Evolutionary conservation across 1,284 basidiomycete genomes (phyloP), one percentile per base, ranked within the genome.

Genomic region (Irpex sp.): DNA sequence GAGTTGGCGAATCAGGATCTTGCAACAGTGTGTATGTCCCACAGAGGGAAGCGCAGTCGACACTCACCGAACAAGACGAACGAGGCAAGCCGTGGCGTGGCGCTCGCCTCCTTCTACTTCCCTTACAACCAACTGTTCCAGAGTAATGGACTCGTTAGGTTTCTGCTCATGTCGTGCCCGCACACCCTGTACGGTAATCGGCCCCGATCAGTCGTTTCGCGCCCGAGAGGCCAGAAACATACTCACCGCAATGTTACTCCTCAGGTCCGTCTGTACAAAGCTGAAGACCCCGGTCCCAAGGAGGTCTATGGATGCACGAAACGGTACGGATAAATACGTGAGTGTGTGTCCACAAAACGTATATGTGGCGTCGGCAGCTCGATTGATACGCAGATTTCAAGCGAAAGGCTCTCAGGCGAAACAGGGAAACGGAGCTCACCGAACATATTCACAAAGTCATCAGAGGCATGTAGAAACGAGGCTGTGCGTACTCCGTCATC

Each of bases 241-340:
- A 53, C 83, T 65, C 68, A 93, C 94, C 67, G 82, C 80, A 68
- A 99, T 93, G 78, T 98, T 98, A 61, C 86, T 89, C 69, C 87
- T 88, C 71, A 99, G 82, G 77, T 99, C 97, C 64, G 84, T 85
- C 78, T 98, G 94, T 0, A 98, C 93, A 68, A 97, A 93, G 37
- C 84, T 82, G 77, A 98, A 98, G 5, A 97, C 88, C 0, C 88
- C 85, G 72, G 88, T 90, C 53, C 94, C 95, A 56, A 98, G 83
- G 26, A 98, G 81, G 78, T 95, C 96, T 94, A 69, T 31, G 51
- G n/a, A n/a, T 26, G n/a, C 8, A 35, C 7, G 9, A 31, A 55
- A 55, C 56, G 61, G 59, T 43, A 53, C 26, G 21, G 53, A 47
- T 43, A 46, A 39, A 47, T 31, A 13, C n/a, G 53, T 53, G 56